These are phyloP conservation scores for Pseudogymnoascus destructans DNA, from an alignment of 2,329 filamentous ascomycete genomes.

Conservation along the genomic window DNA sequence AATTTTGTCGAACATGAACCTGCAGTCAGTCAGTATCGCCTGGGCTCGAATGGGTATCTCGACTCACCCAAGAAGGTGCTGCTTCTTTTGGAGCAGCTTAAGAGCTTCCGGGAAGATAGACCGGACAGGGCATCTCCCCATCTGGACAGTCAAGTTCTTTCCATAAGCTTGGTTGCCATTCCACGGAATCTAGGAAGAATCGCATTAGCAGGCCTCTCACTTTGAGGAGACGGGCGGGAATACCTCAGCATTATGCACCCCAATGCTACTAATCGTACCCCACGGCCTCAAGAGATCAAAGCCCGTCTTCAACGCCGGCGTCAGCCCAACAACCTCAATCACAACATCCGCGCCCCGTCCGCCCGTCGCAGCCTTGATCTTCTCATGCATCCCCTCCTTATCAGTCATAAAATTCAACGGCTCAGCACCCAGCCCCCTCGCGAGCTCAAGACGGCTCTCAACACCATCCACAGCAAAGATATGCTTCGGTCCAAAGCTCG, in stretches of 20 bases:
- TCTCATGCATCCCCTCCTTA: slow-evolving; percentile 48
- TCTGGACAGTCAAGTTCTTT: slow-evolving; percentile 61
- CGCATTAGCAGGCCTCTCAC: neutral
- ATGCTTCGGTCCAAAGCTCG: slow-evolving; percentile 62
- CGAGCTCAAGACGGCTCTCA: slow-evolving; percentile 59
- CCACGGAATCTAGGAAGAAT: slow-evolving; percentile 49
- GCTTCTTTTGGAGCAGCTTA: slow-evolving; percentile 49
- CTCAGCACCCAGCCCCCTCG: slow-evolving; percentile 63
- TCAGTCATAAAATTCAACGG: slow-evolving; percentile 66
- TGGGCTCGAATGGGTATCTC: neutral
- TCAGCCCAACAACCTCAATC: slow-evolving; percentile 64
- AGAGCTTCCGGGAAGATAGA: slow-evolving; percentile 56
- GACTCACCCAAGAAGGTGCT: slow-evolving; percentile 52
- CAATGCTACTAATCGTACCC: slow-evolving; percentile 61
- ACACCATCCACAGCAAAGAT: slow-evolving; percentile 71
- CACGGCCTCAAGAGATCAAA: slow-evolving; percentile 61
- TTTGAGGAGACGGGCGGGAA: neutral
- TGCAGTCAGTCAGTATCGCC: slow-evolving; percentile 26
- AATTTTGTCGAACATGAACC: slow-evolving; percentile 66
- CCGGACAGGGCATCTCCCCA: slow-evolving; percentile 65
- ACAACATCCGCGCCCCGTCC: slow-evolving; percentile 77
- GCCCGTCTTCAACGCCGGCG: slow-evolving; percentile 53
- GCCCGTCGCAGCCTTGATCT: slow-evolving; percentile 61
- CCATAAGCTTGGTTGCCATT: slow-evolving; percentile 49
- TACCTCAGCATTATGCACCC: slow-evolving; percentile 62